Base-by-base conservation (phyloP, 306 rosid species). In the Cicer pinnatifidum region DNA sequence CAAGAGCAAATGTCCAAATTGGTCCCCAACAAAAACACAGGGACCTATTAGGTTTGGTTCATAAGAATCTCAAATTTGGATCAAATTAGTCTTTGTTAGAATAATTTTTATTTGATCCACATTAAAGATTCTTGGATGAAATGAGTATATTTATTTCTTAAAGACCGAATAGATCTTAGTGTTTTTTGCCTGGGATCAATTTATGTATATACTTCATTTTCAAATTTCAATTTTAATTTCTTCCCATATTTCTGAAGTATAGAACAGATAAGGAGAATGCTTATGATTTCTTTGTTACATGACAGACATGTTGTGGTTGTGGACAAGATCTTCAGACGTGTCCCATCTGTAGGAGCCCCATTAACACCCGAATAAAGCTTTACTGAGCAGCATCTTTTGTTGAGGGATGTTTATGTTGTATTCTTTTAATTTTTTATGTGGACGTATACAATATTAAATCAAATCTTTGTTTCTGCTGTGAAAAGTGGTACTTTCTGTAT, bases 251-350 rank as follows among this genome's bases (percentile, higher is more conserved):
- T 39, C 56, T 69, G 16, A 57, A 2, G 5, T 35, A 71, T 48
- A 60, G 11, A 45, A 47, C 11, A 23, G 15, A 66, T 68, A 16
- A 16, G 56, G 38, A 65, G 12, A 70, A 8, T 48, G 73, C 79
- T n/a, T 60, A 19, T 66, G 64, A 56, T 46, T 68, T 13, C 71
- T 44, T 19, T 79, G 64, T 67, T 78, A 17, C 59, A 33, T 82
- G 72, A 63, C 94, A 94, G 99, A 94, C 99, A 7, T 94, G 99
- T 72, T 81, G 95, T 54, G 96, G 84, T 6, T 94, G 99, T 10
- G 99, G 99, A 53, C 72, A 39, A 70, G 85, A 83, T 70, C 95
- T 91, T 69, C 76, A 87, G 80, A 13, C 81, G 52, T 91, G 99
- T 84, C 99, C 99, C n/a, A 89, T 91, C 50, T 94, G 99, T 60